phyloP scores from a whole-genome alignment of 2,329 filamentous ascomycete genomes.

The Pseudohalonectria lignicola region DNA sequence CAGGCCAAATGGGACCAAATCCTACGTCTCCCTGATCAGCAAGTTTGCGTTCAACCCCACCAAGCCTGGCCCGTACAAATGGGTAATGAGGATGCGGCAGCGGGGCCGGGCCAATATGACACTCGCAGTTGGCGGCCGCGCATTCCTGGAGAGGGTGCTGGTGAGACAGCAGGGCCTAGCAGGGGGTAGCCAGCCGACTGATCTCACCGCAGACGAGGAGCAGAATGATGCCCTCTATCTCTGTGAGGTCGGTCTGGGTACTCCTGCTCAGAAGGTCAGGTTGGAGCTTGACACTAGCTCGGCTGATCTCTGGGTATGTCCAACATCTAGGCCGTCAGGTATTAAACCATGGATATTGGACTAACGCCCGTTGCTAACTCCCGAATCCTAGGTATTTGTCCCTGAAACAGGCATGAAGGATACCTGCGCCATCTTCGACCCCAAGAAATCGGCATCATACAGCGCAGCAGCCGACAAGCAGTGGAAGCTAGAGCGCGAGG shows the following conservation, averaged over 20 bases:
- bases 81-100: constrained; percentile 34
- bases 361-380: too few relatives aligned
- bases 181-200: constrained; percentile 22
- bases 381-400: constrained; percentile 39
- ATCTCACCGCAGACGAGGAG: constrained; percentile 50
- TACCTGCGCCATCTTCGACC: constrained; percentile 49
- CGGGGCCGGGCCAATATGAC: constrained; percentile 33
- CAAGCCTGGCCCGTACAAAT: constrained; percentile 45
- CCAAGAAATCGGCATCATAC: constrained; percentile 50
- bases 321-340: too few relatives aligned
- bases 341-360: not conserved
- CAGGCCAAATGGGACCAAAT: constrained; percentile 46
- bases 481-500: constrained; percentile 60
- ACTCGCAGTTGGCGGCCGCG: constrained; percentile 34
- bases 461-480: constrained; percentile 31
- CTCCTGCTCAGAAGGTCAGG: constrained; percentile 47
- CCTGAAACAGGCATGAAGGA: constrained; percentile 13
- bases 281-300: constrained; percentile 64
- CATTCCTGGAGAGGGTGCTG: constrained; percentile 33
- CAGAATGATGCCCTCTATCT: constrained; percentile 59
- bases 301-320: constrained; percentile 56
- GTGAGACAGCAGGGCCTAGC: constrained; percentile 27
- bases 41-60: constrained; percentile 32
- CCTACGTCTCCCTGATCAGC: constrained; percentile 48
- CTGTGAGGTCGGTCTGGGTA: constrained; percentile 52